Percentiles rank a stretch among this genome's conserved stretches.
These are phyloP conservation scores for Claviceps humidiphila DNA, from an alignment of 2,329 filamentous ascomycete species.

Conservation along the genomic window DNA sequence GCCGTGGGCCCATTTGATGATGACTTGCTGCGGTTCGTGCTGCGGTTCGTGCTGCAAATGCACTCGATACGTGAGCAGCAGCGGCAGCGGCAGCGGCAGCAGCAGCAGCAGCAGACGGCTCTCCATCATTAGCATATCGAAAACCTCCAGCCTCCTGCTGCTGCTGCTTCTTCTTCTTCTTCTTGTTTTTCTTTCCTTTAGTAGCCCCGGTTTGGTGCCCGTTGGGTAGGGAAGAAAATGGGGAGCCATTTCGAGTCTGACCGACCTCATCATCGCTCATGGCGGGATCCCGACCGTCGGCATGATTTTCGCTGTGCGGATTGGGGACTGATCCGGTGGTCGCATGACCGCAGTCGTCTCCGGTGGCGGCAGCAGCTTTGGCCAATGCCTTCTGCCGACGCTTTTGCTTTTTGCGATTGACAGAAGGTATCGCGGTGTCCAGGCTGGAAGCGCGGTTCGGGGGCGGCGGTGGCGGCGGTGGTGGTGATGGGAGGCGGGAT, in stretches of 20 bases:
- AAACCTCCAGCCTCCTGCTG: constrained; percentile 12
- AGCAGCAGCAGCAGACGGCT: not conserved
- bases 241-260: constrained; percentile 22
- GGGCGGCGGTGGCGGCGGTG: constrained; percentile 7
- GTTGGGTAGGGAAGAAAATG: constrained; percentile 16
- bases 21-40: constrained; percentile 15
- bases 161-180: constrained; percentile 44
- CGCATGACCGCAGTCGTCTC: constrained; percentile 26
- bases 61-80: not conserved
- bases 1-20: constrained; percentile 10
- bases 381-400: constrained; percentile 75
- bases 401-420: constrained; percentile 94
- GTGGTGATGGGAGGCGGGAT: constrained; percentile 10
- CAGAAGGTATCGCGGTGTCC: constrained; percentile 30
- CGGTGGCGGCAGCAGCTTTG: constrained; percentile 42
- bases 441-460: constrained; percentile 11
- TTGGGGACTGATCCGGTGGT: constrained; percentile 18
- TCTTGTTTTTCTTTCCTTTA: constrained; percentile 38
- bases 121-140: constrained; percentile 10
- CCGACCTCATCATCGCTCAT: constrained; percentile 40
- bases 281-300: constrained; percentile 35
- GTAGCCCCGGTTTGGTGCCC: constrained; percentile 14
- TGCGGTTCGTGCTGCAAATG: constrained; percentile 5
- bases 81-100: not conserved
- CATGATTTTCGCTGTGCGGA: constrained; percentile 11